Evolutionary conservation across 345 rosid genomes (phyloP), one percentile per base, ranked within the genome.

Genomic region (Durio zibethinus): DNA sequence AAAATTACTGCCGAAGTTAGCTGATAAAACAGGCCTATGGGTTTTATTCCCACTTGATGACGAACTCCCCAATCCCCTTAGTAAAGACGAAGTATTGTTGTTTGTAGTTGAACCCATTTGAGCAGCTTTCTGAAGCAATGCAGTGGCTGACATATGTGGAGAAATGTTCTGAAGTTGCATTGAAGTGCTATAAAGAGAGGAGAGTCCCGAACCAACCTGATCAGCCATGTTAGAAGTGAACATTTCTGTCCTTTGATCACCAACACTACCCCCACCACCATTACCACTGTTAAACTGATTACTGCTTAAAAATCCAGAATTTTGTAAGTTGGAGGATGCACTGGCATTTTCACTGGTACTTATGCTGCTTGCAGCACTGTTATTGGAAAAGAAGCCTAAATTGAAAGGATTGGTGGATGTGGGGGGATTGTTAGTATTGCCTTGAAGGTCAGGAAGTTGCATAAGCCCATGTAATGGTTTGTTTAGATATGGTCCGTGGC

Each of bases 51-150:
- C 83, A 20, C 83, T 77, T 15, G 90, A 83, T 23, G 87, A 85
- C 25, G 90, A 84, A 52, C 82, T 69, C 2, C 83, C 86, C 75
- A 91, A 83, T 61, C 86, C 90, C 53, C 93, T 83, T 40, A 90
- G 80, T 77, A 93, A 76, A 18, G 84, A 79, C 31, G 90, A 87
- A 67, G 82, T 78, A 57, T 76, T 82, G 63, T 77, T 84, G 82
- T 84, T 89, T 15, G 90, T 80, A 23, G 87, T 85, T 35, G 97
- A 88, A 38, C 98, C 94, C 87, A 92, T 89, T 73, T 94, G 98
- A 74, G 97, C 89, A 38, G 98, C 98, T 74, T 92, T 90, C 67
- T 90, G 97, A 71, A 94, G 97, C 74, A 94, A 80, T 52, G 94
- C 95, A 2, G 97, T 90, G 4, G 98, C 98, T 10, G 98, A 93